These are phyloP conservation scores for Peziza echinospora DNA, from an alignment of 495 filamentous ascomycete genomes.

Conservation along the genomic window DNA sequence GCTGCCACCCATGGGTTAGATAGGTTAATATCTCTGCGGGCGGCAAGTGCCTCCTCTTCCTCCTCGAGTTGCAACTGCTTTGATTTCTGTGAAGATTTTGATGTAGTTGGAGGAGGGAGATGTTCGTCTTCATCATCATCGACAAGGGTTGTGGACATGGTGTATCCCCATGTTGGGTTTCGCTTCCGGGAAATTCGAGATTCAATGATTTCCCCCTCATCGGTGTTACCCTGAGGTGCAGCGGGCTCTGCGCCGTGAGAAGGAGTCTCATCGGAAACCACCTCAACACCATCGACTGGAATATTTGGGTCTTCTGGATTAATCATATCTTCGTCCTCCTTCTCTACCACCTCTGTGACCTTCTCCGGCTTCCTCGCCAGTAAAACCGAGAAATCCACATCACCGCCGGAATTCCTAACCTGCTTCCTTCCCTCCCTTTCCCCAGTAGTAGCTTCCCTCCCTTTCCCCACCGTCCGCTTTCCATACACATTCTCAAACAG, in stretches of 20 bases:
- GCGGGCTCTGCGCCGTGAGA: neutral
- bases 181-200: slow-evolving; percentile 4
- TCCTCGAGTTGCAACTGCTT: slow-evolving; percentile 2
- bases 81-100: too few relatives aligned
- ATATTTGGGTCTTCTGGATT: neutral
- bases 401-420: neutral
- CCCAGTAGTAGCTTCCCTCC: neutral
- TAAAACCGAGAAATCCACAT: neutral
- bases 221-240: neutral
- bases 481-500: slow-evolving; percentile 38
- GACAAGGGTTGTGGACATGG: slow-evolving; percentile 22
- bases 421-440: neutral
- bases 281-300: too few relatives aligned
- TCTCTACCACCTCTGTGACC: neutral
- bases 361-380: neutral
- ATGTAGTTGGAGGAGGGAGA: neutral
- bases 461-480: slow-evolving; percentile 6
- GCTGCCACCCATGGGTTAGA: slow-evolving; percentile 41
- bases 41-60: slow-evolving; percentile 5
- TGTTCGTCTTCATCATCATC: slow-evolving; percentile 12
- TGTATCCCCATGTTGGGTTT: slow-evolving; percentile 18
- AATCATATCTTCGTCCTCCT: neutral
- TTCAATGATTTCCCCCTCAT: neutral
- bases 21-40: slow-evolving; percentile 13
- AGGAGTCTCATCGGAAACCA: neutral